Evolutionary conservation across 2,329 filamentous ascomycete species (phyloP), one percentile per base, ranked within the genome.

Genomic region (Colletotrichum cordylinicola): DNA sequence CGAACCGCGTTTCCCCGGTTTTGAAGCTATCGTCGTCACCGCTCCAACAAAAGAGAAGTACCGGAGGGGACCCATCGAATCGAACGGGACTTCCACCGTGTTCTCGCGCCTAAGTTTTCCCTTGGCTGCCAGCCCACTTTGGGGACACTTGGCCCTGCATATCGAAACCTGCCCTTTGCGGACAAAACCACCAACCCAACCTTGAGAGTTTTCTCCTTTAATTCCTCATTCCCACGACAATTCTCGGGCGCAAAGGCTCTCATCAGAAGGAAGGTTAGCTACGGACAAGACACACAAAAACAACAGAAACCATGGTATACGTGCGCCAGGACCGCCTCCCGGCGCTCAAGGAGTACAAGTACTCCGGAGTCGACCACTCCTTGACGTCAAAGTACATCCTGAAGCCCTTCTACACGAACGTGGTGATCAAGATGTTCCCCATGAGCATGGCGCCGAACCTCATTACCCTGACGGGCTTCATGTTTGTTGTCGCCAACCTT

Each of bases 331-430:
- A 96, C 82, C 93, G 95, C 87, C 93, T 99, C 78, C 93, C 94
- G 52, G 95, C 95, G 84, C 92, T 99, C 81, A 95, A 94, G 85
- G 91, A 96, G 86, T 99, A 99, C 92, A 97, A 98, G 87, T 99
- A 99, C 90, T 95, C 94, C 55, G 92, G 92, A 73, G 94, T 98
- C 81, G 97, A 99, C 86, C 94, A 94, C 85, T 98, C 96, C 75
- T 89, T 98, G 77, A 90, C 95, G 55, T 98, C 96, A 78, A 95
- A 94, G 85, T 98, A 98, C 88, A 91, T 99, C 79, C 89, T 99
- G 81, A 98, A 99, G 90, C 97, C 97, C 9, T 99, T 98, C 87
- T 99, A 98, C 89, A 98, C 93, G 82, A 93, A 98, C 86, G 90
- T 97, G 79, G 96, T 98, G 82, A 98, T 99, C 88, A 93, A 96